Evolutionary conservation across 164 flowering plant species (phyloP), one percentile per base, ranked within the genome.

Genomic region (Piper betle): DNA sequence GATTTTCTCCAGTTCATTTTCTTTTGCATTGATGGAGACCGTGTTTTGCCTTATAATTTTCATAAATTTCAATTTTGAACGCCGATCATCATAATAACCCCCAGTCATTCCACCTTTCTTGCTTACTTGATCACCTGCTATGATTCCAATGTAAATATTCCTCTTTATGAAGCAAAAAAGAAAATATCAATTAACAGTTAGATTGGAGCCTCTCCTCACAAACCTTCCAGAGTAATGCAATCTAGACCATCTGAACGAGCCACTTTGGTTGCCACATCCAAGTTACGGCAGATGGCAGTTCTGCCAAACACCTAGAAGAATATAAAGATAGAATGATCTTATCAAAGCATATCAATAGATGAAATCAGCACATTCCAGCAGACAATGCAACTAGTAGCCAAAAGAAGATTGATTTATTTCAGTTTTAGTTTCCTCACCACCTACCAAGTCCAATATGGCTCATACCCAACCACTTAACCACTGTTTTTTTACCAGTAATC

Each of bases 51-150:
- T 75, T 58, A 91, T 80, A 25, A 72, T 76, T 70, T 76, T 83
- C 85, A 91, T 81, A 63, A 84, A 84, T 77, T 83, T 94, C 75
- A 94, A 73, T 69, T 78, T 94, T 54, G 99, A 94, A 46, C 96
- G 95, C 69, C 93, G 81, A 66, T 80, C 62, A 70, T 94, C 99
- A 80, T 94, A 91, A 71, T 82, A 94, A 20, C 99, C 99, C 3
- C 99, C 99, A 0, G 97, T 94, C 99, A 91, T 94, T 52, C 91
- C 97, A 80, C 99, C 99, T 78, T 91, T 94, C 82, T 91, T 94
- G 88, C 92, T 94, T n/a, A 94, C 99, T 84, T 94, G 99, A 72
- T 94, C 99, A 74, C 99, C 99, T 94, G 78, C 54, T 64, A 64
- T 3, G 25, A 60, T 18, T 33, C 19, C 40, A 56, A 56, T 7